Conservation (phyloP, 495 filamentous ascomycete genomes). For the Thozetella sp. region DNA sequence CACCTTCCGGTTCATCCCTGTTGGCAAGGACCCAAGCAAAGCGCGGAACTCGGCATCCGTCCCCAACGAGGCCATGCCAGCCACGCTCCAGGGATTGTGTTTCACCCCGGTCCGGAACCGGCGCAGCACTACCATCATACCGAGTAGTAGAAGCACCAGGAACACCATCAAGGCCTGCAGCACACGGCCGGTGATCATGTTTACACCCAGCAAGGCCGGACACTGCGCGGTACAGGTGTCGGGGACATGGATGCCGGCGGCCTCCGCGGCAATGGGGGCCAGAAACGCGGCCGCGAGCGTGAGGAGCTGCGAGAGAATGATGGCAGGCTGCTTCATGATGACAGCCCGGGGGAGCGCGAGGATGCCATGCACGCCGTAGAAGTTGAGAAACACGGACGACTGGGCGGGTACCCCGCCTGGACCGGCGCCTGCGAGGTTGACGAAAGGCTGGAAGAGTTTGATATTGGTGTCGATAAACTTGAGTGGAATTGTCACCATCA, state of each 20-base stretch:
- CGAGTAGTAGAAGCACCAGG: conserved; percentile 14
- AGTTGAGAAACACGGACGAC: conserved; percentile 24
- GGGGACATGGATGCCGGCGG: conserved; percentile 8
- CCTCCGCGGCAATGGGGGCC: background rate
- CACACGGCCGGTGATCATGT: background rate
- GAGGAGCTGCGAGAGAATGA: conserved; percentile 21
- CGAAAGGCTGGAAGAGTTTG: conserved; percentile 32
- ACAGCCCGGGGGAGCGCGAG: conserved; percentile 14
- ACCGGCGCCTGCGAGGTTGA: conserved; percentile 19
- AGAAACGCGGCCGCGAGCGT: conserved; percentile 4
- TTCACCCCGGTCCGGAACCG: conserved; percentile 27
- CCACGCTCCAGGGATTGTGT: conserved; percentile 30
- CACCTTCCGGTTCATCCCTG: conserved; percentile 5
- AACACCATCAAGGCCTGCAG: conserved; percentile 18
- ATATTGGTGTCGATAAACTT: conserved; percentile 27
- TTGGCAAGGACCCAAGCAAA: conserved; percentile 12
- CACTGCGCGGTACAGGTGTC: conserved; percentile 13
- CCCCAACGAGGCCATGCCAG: conserved; percentile 21
- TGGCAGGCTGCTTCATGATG: conserved; percentile 14
- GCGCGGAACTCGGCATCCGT: conserved; percentile 20
- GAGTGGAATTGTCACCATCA: conserved; percentile 23
- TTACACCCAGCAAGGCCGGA: conserved; percentile 13
- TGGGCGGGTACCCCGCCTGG: conserved; percentile 16
- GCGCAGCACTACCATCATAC: conserved; percentile 16
- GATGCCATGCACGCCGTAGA: conserved; percentile 14